phyloP scores from a whole-genome alignment of 768 basidiomycete species.

The Leccinum barrowsii region DNA sequence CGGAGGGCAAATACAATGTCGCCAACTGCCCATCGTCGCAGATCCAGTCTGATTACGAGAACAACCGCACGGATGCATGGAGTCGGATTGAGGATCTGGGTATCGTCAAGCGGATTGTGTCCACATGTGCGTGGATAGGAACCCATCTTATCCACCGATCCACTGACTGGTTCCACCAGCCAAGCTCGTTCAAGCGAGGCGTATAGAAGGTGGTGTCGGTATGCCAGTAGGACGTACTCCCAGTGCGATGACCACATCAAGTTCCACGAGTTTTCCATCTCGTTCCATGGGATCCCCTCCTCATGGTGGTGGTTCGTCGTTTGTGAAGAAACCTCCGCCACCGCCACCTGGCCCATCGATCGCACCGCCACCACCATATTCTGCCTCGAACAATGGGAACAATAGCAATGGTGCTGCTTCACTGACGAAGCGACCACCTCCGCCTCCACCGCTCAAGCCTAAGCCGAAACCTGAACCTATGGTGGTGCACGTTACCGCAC shows the following conservation, averaged over 20 bases:
- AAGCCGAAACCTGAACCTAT: constrained; percentile 71
- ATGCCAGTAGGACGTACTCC: constrained; percentile 35
- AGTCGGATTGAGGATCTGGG: constrained; percentile 72
- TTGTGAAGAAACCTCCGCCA: constrained; percentile 43
- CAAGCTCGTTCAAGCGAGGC: constrained; percentile 60
- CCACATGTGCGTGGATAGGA: constrained; percentile 66
- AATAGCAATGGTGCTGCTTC: constrained; percentile 30
- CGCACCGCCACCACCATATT: constrained; percentile 45
- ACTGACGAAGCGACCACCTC: constrained; percentile 72
- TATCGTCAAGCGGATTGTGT: constrained; percentile 80
- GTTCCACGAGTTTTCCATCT: constrained; percentile 26
- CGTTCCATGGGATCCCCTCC: constrained; percentile 24
- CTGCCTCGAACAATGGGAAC: constrained; percentile 15
- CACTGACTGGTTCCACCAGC: constrained; percentile 39
- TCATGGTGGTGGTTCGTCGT: constrained; percentile 26
- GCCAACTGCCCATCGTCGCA: constrained; percentile 61
- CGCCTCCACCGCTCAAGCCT: constrained; percentile 87
- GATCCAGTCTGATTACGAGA: constrained; percentile 75
- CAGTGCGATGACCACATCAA: constrained; percentile 24
- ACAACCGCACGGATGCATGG: constrained; percentile 79
- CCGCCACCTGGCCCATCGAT: constrained; percentile 28
- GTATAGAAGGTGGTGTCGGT: constrained; percentile 31
- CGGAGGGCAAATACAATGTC: constrained; percentile 74
- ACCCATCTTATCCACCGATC: background rate
- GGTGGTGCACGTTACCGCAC: constrained; percentile 78